Evolutionary conservation across 1,284 basidiomycete species (phyloP).

Genomic region (Chalciporus sp.): DNA sequence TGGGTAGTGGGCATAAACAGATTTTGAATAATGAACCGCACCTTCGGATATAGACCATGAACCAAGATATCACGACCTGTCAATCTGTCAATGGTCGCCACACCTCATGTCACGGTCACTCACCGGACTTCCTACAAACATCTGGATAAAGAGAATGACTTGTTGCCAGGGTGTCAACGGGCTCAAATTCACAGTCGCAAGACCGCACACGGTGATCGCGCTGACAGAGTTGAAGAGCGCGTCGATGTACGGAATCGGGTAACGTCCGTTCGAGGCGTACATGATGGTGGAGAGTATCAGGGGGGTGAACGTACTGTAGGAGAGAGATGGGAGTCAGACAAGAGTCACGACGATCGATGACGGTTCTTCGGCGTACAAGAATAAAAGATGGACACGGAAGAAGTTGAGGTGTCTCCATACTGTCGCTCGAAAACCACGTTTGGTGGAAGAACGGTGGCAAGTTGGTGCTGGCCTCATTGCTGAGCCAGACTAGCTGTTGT

Average conservation of each 20-base stretch:
- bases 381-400: slow-evolving; percentile 61
- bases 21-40: slow-evolving; percentile 32
- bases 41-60: slow-evolving; percentile 71
- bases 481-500: background rate
- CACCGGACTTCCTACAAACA: slow-evolving; percentile 74
- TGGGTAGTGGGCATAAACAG: too few species aligned
- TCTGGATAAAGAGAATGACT: slow-evolving; percentile 68
- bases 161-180: slow-evolving; percentile 78
- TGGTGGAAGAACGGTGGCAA: background rate
- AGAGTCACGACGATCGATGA: slow-evolving; percentile 12
- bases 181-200: slow-evolving; percentile 76
- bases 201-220: slow-evolving; percentile 79
- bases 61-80: slow-evolving; percentile 70
- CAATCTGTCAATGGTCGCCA: background rate
- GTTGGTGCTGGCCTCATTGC: slow-evolving; percentile 17
- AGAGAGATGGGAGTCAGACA: slow-evolving; percentile 21
- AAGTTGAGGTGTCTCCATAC: slow-evolving; percentile 64
- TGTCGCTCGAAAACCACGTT: slow-evolving; percentile 30
- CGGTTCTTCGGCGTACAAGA: slow-evolving; percentile 46
- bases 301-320: slow-evolving; percentile 70
- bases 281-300: slow-evolving; percentile 74
- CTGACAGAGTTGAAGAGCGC: slow-evolving; percentile 76
- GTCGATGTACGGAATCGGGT: slow-evolving; percentile 71
- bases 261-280: slow-evolving; percentile 72
- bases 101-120: slow-evolving; percentile 29